These are phyloP conservation scores for Gilbertella persicaria DNA, from an alignment of 371 early-diverging fungal genomes.

Conservation along the genomic window DNA sequence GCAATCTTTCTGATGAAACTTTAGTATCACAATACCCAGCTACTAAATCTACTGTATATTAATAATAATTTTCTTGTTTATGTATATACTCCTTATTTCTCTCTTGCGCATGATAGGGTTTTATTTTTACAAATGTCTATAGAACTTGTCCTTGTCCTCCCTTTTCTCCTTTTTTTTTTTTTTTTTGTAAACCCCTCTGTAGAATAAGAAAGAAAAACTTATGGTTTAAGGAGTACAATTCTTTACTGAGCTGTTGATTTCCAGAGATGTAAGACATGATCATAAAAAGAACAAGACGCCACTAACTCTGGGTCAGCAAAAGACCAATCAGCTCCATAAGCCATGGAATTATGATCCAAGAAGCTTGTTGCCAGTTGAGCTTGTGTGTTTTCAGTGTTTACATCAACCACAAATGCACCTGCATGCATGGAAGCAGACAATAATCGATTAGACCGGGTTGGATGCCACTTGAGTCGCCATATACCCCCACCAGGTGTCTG, in stretches of 20 bases:
- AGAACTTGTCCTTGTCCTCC: neutral
- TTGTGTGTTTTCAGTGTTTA: conserved; percentile 1
- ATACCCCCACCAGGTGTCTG: conserved; percentile 84
- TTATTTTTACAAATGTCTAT: neutral
- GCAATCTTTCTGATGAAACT: conserved; percentile 14
- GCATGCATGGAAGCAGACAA: conserved; percentile 90
- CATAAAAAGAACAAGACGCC: conserved; percentile 93
- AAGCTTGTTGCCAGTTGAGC: conserved; percentile 37
- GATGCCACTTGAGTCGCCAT: conserved; percentile 95
- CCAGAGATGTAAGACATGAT: conserved; percentile 88
- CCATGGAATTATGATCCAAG: conserved; percentile 81
- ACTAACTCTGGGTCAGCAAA: conserved; percentile 54
- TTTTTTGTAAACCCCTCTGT: neutral
- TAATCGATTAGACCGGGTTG: conserved; percentile 59
- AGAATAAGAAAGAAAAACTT: neutral
- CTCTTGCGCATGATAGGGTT: neutral
- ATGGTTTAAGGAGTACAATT: neutral
- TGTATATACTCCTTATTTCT: neutral
- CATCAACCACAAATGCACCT: conserved; percentile 48
- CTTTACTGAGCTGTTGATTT: conserved; percentile 9
- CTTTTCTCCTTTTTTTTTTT: neutral
- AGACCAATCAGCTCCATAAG: conserved; percentile 93
- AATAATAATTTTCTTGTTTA: neutral
- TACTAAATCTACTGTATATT: neutral
- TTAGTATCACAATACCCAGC: conserved; percentile 4